These are phyloP conservation scores for Aureobasidium leucospermi DNA, from an alignment of 2,329 filamentous ascomycete genomes.

Conservation along the genomic window DNA sequence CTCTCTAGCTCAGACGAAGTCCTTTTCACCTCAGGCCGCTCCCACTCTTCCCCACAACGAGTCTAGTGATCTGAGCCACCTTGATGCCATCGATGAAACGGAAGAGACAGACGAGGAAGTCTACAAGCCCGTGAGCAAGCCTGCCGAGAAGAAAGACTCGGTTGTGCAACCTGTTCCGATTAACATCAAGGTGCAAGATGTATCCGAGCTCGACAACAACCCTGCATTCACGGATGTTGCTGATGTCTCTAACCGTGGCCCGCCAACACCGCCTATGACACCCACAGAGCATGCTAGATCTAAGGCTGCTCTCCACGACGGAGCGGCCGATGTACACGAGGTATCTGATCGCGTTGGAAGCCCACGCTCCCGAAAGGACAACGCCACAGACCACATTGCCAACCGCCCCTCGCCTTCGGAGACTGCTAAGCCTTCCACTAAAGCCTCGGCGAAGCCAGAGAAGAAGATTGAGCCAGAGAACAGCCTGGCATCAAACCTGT, in stretches of 20 bases:
- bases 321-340: not conserved
- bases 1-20: slow-evolving; percentile 1
- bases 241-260: slow-evolving; percentile 13
- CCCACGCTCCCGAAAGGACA: slow-evolving; percentile 1
- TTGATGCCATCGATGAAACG: slow-evolving; percentile 12
- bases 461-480: not conserved
- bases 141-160: not conserved
- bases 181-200: not conserved
- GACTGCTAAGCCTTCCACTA: not conserved
- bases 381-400: slow-evolving; percentile 6
- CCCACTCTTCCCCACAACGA: not conserved
- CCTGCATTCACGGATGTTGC: not conserved
- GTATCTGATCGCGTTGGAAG: not conserved
- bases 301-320: slow-evolving; percentile 8
- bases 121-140: not conserved
- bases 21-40: not conserved
- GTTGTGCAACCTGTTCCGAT: not conserved
- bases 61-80: slow-evolving; percentile 6
- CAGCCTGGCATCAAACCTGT: not conserved
- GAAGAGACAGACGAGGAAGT: slow-evolving; percentile 3
- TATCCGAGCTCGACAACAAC: not conserved
- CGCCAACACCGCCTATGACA: slow-evolving; percentile 29
- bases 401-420: not conserved
- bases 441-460: too few relatives aligned
- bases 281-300: slow-evolving; percentile 21